Conservation (phyloP, 345 rosid species). For the Arabidopsis thaliana region TAIR10.1 NC_003071.7:10131501-10132000, state of each 20-base stretch:
- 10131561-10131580: constrained; percentile 35
- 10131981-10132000: constrained; percentile 74
- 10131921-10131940: constrained; percentile 84
- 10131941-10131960: constrained; percentile 74
- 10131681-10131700: constrained; percentile 63
- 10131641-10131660: constrained; percentile 80
- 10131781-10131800: constrained; percentile 88
- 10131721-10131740: constrained; percentile 69
- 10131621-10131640: constrained; percentile 82
- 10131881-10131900: constrained; percentile 77
- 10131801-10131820: constrained; percentile 84
- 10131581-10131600: constrained; percentile 36
- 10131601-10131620: constrained; percentile 12
- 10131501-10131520: background rate
- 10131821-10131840: constrained; percentile 90
- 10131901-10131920: constrained; percentile 70
- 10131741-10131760: constrained; percentile 71
- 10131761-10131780: constrained; percentile 82
- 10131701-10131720: constrained; percentile 71
- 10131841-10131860: constrained; percentile 97
- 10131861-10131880: constrained; percentile 71
- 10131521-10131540: constrained; percentile 22
- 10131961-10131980: constrained; percentile 84
- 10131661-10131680: constrained; percentile 71
- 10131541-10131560: constrained; percentile 26